Percentiles rank a stretch among this genome's conserved stretches.
Evolutionary conservation across 1,284 basidiomycete genomes (phyloP).

Genomic region (Erythrobasidium hasegawianum): DNA sequence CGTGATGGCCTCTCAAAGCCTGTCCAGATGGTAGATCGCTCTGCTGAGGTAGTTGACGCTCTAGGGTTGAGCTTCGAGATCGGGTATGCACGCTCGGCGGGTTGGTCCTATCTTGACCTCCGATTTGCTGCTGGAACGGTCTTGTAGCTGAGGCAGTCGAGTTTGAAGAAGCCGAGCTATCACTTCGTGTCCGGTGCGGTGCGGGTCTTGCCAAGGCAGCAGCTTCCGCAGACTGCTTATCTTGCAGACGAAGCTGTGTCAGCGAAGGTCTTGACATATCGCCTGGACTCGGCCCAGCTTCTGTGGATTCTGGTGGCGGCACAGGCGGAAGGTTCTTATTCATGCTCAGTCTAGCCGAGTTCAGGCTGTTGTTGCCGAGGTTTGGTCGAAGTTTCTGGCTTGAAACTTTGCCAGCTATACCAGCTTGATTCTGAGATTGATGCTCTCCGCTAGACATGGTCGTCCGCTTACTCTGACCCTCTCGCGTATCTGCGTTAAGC

Average conservation of each 20-base stretch:
- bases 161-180: neutral
- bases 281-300: neutral
- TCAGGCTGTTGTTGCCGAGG: neutral
- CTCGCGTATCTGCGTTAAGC: neutral
- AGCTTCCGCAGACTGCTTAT: neutral
- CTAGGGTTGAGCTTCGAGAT: neutral
- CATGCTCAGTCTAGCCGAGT: conserved; percentile 12
- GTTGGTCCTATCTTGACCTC: neutral
- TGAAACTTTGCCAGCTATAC: too few relatives aligned
- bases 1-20: neutral
- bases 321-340: conserved; percentile 33
- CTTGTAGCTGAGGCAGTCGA: neutral
- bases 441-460: conserved; percentile 27
- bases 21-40: neutral
- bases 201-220: neutral
- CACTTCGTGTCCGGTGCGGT: neutral
- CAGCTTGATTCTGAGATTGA: neutral
- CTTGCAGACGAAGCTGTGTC: neutral
- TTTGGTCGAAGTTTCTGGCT: neutral
- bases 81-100: neutral
- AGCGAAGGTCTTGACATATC: neutral
- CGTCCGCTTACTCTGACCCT: conserved; percentile 11
- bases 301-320: neutral
- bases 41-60: neutral
- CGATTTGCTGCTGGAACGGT: neutral